Evolutionary conservation across 345 rosid species (phyloP), one percentile per base, ranked within the genome.

Genomic region (Acer campestre): DNA sequence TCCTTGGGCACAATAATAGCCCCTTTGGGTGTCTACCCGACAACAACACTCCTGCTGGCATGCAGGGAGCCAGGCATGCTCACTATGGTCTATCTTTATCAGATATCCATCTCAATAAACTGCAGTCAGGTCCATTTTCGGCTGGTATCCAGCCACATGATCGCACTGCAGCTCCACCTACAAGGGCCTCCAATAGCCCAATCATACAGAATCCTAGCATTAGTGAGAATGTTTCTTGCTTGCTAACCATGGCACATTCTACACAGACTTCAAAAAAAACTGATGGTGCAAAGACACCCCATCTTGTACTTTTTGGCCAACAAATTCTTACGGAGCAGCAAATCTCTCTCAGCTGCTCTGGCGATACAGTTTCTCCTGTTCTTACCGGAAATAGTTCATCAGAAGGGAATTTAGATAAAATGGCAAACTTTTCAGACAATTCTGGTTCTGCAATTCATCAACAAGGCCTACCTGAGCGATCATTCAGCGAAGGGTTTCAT

Each of bases 31-130:
- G 88, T 81, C 78, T 85, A 81, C 88, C 88, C 81, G 80, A 87
- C 77, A 78, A 78, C 87, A 78, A 80, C 87, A 67, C 86, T 88
- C 89, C 97, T 87, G 92, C 89, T 83, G 92, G 97, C 91, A 90
- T 92, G 90, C 97, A 92, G 97, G 97, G 97, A 92, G 92, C 97
- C 97, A 92, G 97, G 97, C 97, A 92, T 81, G 86, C 94, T 80
- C 88, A 85, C 67, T 84, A 84, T 18, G 90, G 89, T 83, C 78
- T 82, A 73, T 84, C 90, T 82, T 71, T 84, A 76, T 81, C 94
- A 16, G 91, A 90, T 84, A 79, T 84, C 89, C 91, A 84, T 82
- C 78, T 87, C 89, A 86, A 75, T 74, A 87, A 80, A 85, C 84
- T 84, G 68, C 89, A 86, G 72, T 68, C 86, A 59, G 77, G 86